Conservation (phyloP, 768 basidiomycete species). For the Lentinula raphanica region DNA sequence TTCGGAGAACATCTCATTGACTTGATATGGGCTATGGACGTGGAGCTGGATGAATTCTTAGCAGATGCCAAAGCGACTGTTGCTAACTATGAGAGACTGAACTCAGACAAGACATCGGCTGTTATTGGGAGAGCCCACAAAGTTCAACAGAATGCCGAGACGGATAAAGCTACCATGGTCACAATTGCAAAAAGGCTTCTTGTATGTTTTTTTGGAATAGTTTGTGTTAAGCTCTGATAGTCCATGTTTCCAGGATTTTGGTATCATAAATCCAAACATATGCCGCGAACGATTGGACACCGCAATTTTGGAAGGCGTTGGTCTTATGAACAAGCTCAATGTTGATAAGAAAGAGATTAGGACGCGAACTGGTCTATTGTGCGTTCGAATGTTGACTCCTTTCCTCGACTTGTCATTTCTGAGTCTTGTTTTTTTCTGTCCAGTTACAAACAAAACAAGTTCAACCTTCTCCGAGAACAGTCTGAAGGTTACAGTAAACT, state of each 20-base stretch:
- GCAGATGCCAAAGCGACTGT: conserved; percentile 46
- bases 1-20: conserved; percentile 76
- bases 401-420: no score
- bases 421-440: conserved; percentile 1
- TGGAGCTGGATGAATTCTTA: conserved; percentile 67
- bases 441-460: conserved; percentile 97
- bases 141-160: conserved; percentile 49
- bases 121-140: conserved; percentile 34
- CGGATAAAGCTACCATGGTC: conserved; percentile 58
- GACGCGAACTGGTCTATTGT: conserved; percentile 79
- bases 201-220: conserved; percentile 34
- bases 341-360: conserved; percentile 80
- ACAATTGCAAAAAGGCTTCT: conserved; percentile 55
- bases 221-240: neutral
- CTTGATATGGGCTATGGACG: conserved; percentile 76
- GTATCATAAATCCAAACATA: conserved; percentile 51
- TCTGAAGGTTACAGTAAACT: conserved; percentile 97
- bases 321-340: conserved; percentile 55
- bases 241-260: conserved; percentile 37
- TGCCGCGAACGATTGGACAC: conserved; percentile 77
- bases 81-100: conserved; percentile 28
- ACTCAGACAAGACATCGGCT: conserved; percentile 20
- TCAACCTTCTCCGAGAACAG: conserved; percentile 94
- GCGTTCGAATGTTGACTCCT: no score
- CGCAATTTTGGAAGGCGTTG: conserved; percentile 53